Base-by-base conservation (phyloP, 1,284 basidiomycete genomes). In the Trametes versicolor region DNA sequence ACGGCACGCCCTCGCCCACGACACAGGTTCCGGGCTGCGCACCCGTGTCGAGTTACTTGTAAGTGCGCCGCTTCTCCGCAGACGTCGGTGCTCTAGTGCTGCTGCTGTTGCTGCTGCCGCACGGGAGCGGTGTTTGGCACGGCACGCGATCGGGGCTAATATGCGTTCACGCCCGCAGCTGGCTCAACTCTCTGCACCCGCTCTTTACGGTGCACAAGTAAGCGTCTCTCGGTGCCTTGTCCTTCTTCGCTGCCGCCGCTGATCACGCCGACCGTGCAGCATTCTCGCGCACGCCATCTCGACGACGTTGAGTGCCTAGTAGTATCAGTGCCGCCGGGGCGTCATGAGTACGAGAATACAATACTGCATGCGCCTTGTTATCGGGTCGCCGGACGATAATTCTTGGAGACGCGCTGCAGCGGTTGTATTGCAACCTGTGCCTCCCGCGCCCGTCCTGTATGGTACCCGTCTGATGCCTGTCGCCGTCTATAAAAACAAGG, bases 1-100 rank as follows among this genome's bases (percentile, higher is more conserved):
- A 85, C 70, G 87, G 88, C 19, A 87, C 86, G 0, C 80, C 83
- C 1, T 75, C 78, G 6, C 69, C 64, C 55, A 85, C 82, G 21
- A 87, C 85, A 34, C 85, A 89, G 73, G 79, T 83, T 9, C 73
- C 79, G 9, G 83, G 83, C 0, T 89, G 86, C 74, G 87, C 86
- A 8, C 88, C 87, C 3, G 86, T 87, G 48, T 85, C 85, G 19
- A 87, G 79, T 55, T 89, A 89, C 72, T 89, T 89, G 88, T 88
- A 73, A 76, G 86, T 80, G 10, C 10, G 50, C 50, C 21, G 3
- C 21, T n/a, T 12, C 2, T 19, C 21, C 15, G 12, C n/a, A 17
- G 17, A n/a, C 43, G 2, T 17, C n/a, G 43, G 13, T 39, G 19
- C n/a, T 19, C 43, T 45, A 8, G 43, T 15, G 17, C 52, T 54